phyloP scores from a whole-genome alignment of 805 yeast species.

The Wickerhamomyces hampshirensis region DNA sequence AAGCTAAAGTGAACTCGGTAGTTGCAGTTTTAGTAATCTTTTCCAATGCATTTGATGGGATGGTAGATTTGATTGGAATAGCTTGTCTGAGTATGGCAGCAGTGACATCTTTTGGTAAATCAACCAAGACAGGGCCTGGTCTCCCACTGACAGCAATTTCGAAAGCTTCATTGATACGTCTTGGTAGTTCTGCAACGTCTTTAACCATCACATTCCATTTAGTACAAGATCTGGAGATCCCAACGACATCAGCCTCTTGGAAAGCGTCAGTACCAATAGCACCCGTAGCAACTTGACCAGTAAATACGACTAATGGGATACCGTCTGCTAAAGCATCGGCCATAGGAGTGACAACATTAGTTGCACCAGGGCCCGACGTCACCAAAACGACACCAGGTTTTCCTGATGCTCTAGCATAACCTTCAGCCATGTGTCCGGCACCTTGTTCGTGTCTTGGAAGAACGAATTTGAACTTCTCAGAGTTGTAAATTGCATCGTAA shows the following conservation, averaged over 20 bases:
- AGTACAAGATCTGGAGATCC: constrained; percentile 95
- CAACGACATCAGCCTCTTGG: constrained; percentile 98
- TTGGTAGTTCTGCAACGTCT: constrained; percentile 88
- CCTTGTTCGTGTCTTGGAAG: constrained; percentile 98
- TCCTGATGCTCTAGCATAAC: constrained; percentile 92
- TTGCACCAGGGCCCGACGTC: constrained; percentile 99
- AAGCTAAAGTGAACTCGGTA: constrained; percentile 68
- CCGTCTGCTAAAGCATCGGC: constrained; percentile 98
- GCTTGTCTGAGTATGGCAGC: constrained; percentile 83
- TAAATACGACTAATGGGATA: constrained; percentile 91
- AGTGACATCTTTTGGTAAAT: constrained; percentile 96
- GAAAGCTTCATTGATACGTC: constrained; percentile 95
- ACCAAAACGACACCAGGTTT: constrained; percentile 97
- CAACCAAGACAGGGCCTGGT: constrained; percentile 98
- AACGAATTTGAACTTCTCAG: constrained; percentile 82
- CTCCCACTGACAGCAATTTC: constrained; percentile 95
- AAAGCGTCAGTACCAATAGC: constrained; percentile 98
- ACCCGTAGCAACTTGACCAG: constrained; percentile 95
- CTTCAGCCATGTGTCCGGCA: constrained; percentile 99
- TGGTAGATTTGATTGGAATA: constrained; percentile 74
- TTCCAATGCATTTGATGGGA: constrained; percentile 65
- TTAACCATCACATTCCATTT: constrained; percentile 99
- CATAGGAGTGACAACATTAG: constrained; percentile 97
- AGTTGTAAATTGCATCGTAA: constrained; percentile 92
- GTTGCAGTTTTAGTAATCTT: constrained; percentile 66